Conservation (phyloP, 345 rosid species). For the Melaleuca alternifolia region DNA sequence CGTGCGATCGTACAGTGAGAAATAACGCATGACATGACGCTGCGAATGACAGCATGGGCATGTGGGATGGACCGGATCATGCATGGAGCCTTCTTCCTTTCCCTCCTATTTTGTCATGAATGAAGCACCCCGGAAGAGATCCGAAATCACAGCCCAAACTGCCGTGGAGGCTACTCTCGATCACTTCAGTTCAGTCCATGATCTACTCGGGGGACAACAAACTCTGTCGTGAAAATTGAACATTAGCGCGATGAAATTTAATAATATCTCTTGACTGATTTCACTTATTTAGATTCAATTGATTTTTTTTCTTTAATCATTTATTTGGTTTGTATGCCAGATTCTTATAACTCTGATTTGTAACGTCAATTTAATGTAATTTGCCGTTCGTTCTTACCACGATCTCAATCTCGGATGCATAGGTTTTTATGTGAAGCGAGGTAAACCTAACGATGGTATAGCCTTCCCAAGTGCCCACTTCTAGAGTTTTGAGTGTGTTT, state of each 20-base stretch:
- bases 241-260: not conserved
- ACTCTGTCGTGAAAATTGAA: not conserved
- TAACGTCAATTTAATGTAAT: rapidly evolving
- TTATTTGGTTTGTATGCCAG: rapidly evolving
- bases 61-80: not conserved
- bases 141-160: not conserved
- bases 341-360: rapidly evolving
- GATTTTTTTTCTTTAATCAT: not conserved
- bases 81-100: not conserved
- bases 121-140: not conserved
- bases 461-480: not conserved
- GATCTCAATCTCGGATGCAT: rapidly evolving
- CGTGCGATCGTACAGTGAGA: not conserved
- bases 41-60: not conserved
- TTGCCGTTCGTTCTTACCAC: not conserved
- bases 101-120: not conserved
- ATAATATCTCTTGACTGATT: not conserved
- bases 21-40: not conserved
- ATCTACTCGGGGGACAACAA: not conserved
- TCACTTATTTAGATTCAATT: rapidly evolving
- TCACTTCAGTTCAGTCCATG: not conserved
- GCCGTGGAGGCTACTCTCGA: not conserved
- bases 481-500: not conserved
- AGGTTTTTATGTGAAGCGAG: not conserved
- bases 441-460: not conserved